Base-by-base conservation (phyloP, 2,329 filamentous ascomycete genomes). In the Hypoxylon sp. region DNA sequence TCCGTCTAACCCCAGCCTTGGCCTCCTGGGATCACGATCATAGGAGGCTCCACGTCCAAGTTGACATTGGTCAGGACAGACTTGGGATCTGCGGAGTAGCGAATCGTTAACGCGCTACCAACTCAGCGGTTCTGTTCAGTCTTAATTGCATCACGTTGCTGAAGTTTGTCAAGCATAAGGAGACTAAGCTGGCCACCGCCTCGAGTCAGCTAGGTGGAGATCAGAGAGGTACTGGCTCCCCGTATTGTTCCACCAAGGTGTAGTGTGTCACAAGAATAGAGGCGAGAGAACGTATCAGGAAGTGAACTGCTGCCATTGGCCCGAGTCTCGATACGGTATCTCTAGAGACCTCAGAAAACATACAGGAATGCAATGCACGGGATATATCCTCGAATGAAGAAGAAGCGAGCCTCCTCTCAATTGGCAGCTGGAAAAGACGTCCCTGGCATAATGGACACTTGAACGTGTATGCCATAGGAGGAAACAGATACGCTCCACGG, bases 81-180 rank as follows among this genome's bases (percentile, higher is more conserved):
- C 68, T 73, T 67, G 67, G 44, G 46, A 63, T 64, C 56, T 72
- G 71, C 62, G 72, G 70, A 71, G 69, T 45, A 64, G 59, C 72
- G 71, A 74, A 74, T 74, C 50, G 70, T 54, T 8, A 46, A 60
- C 32, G 55, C 30, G 40, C 58, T 68, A 65, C 65, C 65, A 64
- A 58, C 50, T 69, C 61, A 49, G 42, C 36, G 65, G 63, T 65
- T 63, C 63, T 65, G 49, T 60, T 57, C 57, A 65, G 50, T 64
- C 57, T 60, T 45, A n/a, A 66, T 66, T 60, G 50, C 60, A 68
- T 65, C 65, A 68, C 48, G 45, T 40, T 63, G 38, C 46, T 42
- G 3, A 26, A 40, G 20, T 30, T 56, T 52, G 24, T 64, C 69
- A 69, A 64, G 48, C 64, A 56, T 7, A 49, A 67, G 59, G 26